These are phyloP conservation scores for Excoecaria agallocha DNA, from an alignment of 345 rosid species.

Conservation along the genomic window DNA sequence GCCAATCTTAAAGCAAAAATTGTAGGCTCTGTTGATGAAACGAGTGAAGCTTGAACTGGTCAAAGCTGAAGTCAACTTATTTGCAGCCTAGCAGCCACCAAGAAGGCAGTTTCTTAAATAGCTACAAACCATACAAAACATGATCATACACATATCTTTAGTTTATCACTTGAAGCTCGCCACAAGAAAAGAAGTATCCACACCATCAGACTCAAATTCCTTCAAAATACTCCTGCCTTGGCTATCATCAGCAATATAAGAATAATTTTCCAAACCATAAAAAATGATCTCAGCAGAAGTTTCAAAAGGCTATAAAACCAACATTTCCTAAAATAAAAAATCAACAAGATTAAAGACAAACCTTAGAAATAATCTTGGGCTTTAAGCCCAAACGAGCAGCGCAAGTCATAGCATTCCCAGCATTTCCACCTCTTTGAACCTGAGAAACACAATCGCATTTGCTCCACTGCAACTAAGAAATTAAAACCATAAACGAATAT, in stretches of 20 bases:
- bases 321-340: no score
- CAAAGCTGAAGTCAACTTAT: background rate
- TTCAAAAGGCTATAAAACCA: no score
- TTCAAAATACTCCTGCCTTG: no score
- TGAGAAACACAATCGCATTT: background rate
- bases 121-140: background rate
- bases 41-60: background rate
- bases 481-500: background rate
- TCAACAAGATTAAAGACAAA: no score
- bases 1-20: background rate
- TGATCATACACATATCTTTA: background rate
- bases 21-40: background rate
- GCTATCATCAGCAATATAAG: no score
- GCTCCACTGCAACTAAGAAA: background rate
- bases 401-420: conserved; percentile 45
- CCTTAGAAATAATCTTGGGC: no score
- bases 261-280: no score
- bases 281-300: no score
- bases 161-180: conserved; percentile 17
- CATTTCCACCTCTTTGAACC: conserved; percentile 50
- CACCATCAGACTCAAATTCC: no score
- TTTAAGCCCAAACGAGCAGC: conserved; percentile 42
- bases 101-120: background rate
- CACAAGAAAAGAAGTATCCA: conserved; percentile 37
- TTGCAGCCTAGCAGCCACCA: background rate